Evolutionary conservation across 2,329 filamentous ascomycete genomes (phyloP), one percentile per base, ranked within the genome.

Genomic region (Tolypocladium capitatum): DNA sequence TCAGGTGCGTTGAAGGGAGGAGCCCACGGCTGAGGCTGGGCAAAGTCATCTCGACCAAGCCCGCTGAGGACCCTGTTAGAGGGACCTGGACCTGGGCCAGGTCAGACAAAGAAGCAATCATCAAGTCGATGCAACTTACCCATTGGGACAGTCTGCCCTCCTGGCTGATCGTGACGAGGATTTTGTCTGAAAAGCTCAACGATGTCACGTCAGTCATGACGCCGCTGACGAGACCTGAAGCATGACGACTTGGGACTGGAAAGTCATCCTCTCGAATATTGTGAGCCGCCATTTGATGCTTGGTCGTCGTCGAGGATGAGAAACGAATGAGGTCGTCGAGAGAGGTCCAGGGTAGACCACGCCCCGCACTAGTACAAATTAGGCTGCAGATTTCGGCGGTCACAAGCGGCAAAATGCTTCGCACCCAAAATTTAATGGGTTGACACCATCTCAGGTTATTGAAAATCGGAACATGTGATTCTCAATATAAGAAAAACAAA

Each of bases 161-260:
- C 68, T 97, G 92, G 0, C 86, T 86, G 50, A 97, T 76, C 1
- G 89, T 96, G 52, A 98, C 71, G 57, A 98, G 69, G 57, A 98
- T 88, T 66, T 88, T 94, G 74, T 97, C 92, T 9, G 82, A 75
- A 66, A 97, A 97, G 57, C 74, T 79, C 47, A 89, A 72, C 11
- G 75, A 75, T 35, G 80, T 81, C 32, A 86, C 82, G 54, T 88
- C 80, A 1, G 92, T 97, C 33, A 74, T 64, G 21, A 83, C 64
- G 30, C 80, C 81, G 52, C 83, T 79, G 51, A 96, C 78, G 3
- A 71, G 61, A 3, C 83, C 82, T 1, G 73, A 71, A 14, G 72
- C 72, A 51, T 73, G 72, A 46, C 75, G 81, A 2, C 78, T 82
- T 11, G 70, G 67, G 4, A 81, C 84, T 16, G 86, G 86, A 58